Percentiles rank a stretch among this genome's conserved stretches.
Evolutionary conservation across 257 asterid genomes (phyloP).

Genomic region (Lithospermum erythrorhizon): DNA sequence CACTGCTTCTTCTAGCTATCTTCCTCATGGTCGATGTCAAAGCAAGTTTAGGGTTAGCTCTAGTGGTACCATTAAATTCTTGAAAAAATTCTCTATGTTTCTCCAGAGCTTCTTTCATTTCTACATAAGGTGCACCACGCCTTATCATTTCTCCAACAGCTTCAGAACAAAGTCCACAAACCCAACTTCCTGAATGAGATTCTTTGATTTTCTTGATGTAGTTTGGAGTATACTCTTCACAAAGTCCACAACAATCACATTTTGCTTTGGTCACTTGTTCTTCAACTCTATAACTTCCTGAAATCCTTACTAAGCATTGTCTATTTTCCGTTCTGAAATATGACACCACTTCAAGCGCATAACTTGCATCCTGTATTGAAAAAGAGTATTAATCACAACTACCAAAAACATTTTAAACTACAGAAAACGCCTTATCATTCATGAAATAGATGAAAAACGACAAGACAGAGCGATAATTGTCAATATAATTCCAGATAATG

Average conservation of each 20-base stretch:
- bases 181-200: slow-evolving; percentile 38
- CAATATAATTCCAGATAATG: no score
- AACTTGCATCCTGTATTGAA: neutral
- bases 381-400: no score
- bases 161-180: slow-evolving; percentile 55
- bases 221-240: slow-evolving; percentile 35
- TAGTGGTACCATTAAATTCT: slow-evolving; percentile 27
- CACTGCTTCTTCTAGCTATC: slow-evolving; percentile 23
- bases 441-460: no score
- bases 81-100: slow-evolving; percentile 24
- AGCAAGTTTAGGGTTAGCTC: slow-evolving; percentile 41
- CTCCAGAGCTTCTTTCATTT: slow-evolving; percentile 32
- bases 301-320: neutral
- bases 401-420: no score
- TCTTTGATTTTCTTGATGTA: slow-evolving; percentile 25
- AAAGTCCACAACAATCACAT: slow-evolving; percentile 50
- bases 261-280: slow-evolving; percentile 21
- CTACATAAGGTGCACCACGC: neutral
- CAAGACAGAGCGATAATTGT: no score
- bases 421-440: no score
- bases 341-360: neutral
- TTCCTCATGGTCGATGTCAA: slow-evolving; percentile 32
- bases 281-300: neutral
- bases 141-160: slow-evolving; percentile 30
- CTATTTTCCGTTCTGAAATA: neutral